Evolutionary conservation across 371 early-diverging fungal genomes (phyloP).

Genomic region (Entomophthora muscae): DNA sequence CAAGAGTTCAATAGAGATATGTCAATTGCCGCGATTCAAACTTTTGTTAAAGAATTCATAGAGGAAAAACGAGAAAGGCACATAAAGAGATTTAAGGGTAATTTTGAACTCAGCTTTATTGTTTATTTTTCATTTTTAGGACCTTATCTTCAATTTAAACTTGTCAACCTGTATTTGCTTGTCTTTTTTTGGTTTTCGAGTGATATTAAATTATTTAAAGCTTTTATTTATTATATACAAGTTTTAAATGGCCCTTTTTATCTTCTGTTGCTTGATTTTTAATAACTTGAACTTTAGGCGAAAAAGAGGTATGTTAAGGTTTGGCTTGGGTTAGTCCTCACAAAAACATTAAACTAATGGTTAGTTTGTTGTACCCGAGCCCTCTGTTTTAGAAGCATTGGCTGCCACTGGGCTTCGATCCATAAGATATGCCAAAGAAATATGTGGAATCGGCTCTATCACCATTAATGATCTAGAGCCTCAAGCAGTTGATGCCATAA

Average conservation of each 20-base stretch:
- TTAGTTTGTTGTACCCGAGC: slow-evolving; percentile 16
- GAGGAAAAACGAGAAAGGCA: slow-evolving; percentile 27
- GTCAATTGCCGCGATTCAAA: slow-evolving; percentile 71
- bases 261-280: too few relatives aligned
- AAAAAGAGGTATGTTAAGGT: not conserved
- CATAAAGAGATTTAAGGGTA: slow-evolving; percentile 11
- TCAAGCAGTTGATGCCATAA: slow-evolving; percentile 84
- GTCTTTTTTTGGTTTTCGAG: too few relatives aligned
- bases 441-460: slow-evolving; percentile 60
- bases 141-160: not conserved
- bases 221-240: not conserved
- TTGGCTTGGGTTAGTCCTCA: not conserved
- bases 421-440: slow-evolving; percentile 95
- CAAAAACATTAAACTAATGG: not conserved
- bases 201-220: not conserved
- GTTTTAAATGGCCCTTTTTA: not conserved
- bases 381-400: slow-evolving; percentile 90
- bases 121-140: not conserved
- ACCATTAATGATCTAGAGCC: slow-evolving; percentile 87
- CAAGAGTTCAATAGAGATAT: slow-evolving; percentile 91
- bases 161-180: too few relatives aligned
- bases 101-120: not conserved
- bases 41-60: slow-evolving; percentile 47
- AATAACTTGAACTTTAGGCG: too few relatives aligned
- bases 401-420: slow-evolving; percentile 98